These are phyloP conservation scores for Furculomyces boomerangus DNA, from an alignment of 371 early-diverging fungal genomes.

Conservation along the genomic window DNA sequence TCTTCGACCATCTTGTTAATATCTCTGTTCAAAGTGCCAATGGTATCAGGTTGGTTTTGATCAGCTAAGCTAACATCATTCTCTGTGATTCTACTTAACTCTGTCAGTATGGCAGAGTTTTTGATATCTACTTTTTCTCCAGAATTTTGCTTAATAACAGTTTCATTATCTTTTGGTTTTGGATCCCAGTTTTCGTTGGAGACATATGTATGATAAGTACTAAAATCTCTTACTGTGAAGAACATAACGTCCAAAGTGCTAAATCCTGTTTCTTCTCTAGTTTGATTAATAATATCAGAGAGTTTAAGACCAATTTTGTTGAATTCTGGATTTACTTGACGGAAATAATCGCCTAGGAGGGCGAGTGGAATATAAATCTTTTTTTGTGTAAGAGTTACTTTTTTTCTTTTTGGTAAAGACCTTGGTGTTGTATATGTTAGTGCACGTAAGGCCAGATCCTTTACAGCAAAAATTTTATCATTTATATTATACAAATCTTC, in stretches of 20 bases:
- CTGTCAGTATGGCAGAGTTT: no score
- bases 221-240: background rate
- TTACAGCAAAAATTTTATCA: background rate
- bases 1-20: background rate
- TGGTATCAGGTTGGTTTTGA: background rate
- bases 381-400: background rate
- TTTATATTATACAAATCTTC: background rate
- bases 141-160: no score
- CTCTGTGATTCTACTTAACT: background rate
- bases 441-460: background rate
- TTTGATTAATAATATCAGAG: background rate
- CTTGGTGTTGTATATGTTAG: background rate
- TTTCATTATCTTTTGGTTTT: background rate
- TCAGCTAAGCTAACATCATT: background rate
- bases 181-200: background rate
- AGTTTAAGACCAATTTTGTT: background rate
- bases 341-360: background rate
- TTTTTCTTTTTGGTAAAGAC: background rate
- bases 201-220: background rate
- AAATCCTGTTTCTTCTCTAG: background rate
- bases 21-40: background rate
- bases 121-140: background rate
- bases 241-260: background rate
- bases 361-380: background rate
- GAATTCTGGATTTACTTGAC: background rate